These are phyloP conservation scores for Tirmania nivea DNA, from an alignment of 495 filamentous ascomycete species.

Conservation along the genomic window DNA sequence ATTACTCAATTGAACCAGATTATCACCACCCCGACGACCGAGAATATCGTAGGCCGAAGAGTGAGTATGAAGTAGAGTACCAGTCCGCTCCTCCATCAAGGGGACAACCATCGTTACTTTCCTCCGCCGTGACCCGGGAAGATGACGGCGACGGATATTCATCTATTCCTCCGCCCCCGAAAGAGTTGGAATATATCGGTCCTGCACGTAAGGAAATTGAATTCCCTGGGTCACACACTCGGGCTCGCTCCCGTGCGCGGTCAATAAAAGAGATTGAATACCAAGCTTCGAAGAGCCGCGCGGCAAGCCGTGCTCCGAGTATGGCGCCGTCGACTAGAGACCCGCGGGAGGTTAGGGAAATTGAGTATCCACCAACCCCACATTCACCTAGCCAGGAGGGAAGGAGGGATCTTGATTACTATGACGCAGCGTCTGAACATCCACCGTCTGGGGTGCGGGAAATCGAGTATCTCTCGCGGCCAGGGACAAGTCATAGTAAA, in stretches of 20 bases:
- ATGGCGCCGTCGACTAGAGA: not conserved
- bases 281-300: not conserved
- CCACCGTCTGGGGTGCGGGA: not conserved
- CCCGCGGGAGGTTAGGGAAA: not conserved
- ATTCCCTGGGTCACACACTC: not conserved
- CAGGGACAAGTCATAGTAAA: not conserved
- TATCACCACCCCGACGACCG: not conserved
- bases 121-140: not conserved
- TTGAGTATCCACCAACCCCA: not conserved
- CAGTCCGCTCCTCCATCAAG: not conserved
- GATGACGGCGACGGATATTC: not conserved
- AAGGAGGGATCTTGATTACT: not conserved
- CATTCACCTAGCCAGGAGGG: not conserved
- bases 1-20: not conserved
- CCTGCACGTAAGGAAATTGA: not conserved
- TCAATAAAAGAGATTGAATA: not conserved
- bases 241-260: not conserved
- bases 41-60: not conserved
- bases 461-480: not conserved
- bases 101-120: not conserved
- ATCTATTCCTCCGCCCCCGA: not conserved
- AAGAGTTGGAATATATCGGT: not conserved
- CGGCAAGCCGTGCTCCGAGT: not conserved
- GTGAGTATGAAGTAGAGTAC: not conserved
- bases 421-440: not conserved